Conservation (phyloP, 768 basidiomycete genomes). For the Crepidotus variabilis region DNA sequence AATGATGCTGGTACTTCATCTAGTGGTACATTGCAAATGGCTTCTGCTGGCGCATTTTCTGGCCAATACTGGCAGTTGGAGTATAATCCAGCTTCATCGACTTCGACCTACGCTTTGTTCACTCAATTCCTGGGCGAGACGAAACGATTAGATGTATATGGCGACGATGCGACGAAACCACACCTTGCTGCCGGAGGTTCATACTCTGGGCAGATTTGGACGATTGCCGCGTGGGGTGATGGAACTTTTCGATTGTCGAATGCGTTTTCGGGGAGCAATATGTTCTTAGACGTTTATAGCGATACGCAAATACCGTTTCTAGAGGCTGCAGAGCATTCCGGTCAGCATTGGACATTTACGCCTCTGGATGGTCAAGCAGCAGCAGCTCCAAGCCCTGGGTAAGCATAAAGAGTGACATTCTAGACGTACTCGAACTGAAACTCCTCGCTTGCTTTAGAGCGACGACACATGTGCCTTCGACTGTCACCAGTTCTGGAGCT, state of each 20-base stretch:
- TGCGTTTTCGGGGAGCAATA: not conserved
- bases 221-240: not conserved
- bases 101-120: not conserved
- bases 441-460: no score
- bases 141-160: constrained; percentile 2
- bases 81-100: not conserved
- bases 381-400: not conserved
- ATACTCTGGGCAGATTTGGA: constrained; percentile 2
- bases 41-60: not conserved
- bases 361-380: not conserved
- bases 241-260: not conserved
- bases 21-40: not conserved
- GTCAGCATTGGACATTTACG: not conserved
- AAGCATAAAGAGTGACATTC: no score
- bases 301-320: not conserved
- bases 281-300: not conserved
- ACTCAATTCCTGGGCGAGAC: not conserved
- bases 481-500: no score
- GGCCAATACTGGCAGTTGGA: not conserved
- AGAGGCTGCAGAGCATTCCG: not conserved
- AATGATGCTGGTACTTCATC: not conserved
- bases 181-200: not conserved
- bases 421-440: no score
- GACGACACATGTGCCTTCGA: no score
- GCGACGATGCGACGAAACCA: not conserved